A percentile compares a stretch with the other conserved stretches of the same genome.
phyloP scores from a whole-genome alignment of 495 filamentous ascomycete species.

The Penicillium taxi region DNA sequence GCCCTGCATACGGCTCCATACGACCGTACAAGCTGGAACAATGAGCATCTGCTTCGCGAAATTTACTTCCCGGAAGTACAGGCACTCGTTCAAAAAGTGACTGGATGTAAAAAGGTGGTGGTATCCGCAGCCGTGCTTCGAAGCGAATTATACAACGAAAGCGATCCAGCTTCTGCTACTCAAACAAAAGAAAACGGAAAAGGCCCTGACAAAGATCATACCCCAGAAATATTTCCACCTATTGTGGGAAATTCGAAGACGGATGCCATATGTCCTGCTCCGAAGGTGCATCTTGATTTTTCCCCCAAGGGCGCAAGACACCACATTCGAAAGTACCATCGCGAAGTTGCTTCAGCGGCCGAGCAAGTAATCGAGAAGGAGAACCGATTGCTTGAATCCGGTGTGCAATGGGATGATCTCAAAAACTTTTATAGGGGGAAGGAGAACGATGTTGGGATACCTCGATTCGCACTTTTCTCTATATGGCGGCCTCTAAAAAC shows the following conservation, averaged over 20 bases:
- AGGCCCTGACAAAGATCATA: too few species aligned
- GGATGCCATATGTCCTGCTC: not conserved
- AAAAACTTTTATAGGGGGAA: not conserved
- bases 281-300: constrained; percentile 2
- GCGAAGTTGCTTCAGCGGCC: not conserved
- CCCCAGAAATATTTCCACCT: too few species aligned
- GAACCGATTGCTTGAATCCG: not conserved
- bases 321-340: constrained; percentile 1
- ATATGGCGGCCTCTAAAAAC: constrained; percentile 1
- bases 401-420: not conserved
- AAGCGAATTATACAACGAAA: too few species aligned
- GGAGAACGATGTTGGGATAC: not conserved
- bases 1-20: too few species aligned
- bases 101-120: too few species aligned
- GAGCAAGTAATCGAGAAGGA: not conserved
- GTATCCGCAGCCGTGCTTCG: too few species aligned
- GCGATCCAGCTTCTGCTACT: too few species aligned
- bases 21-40: too few species aligned
- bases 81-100: too few species aligned
- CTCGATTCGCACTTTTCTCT: constrained; percentile 1
- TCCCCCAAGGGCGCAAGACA: not conserved
- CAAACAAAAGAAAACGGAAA: too few species aligned
- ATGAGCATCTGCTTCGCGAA: too few species aligned
- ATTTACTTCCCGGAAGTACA: too few species aligned
- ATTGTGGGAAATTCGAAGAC: not conserved